Base-by-base conservation (phyloP, 106 monocot genomes). In the Dactylorhiza incarnata region DNA sequence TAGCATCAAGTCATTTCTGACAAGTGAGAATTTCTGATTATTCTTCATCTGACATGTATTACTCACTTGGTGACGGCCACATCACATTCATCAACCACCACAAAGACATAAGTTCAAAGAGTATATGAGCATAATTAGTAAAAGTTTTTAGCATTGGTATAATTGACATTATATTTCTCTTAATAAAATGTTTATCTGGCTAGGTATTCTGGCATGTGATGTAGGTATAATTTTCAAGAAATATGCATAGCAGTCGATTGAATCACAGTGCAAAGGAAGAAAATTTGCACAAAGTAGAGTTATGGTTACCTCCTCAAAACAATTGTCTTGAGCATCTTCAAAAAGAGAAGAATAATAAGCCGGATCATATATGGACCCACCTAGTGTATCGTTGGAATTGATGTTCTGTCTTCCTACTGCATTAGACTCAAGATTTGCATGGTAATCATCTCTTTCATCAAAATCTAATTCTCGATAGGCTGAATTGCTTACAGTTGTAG, bases 271-370 rank as follows among this genome's bases (percentile, higher is more conserved):
- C 3, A 65, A 65, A 1, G 12, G 29, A 65, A 65, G 29, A 63
- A 29, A 37, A n/a, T 59, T 59, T 19, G 58, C 22, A 59, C 7
- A 59, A 59, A 65, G 63, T 24, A 12, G n/a, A 20, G 24, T 9
- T 12, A 24, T 4, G 49, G 22, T 72, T 72, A 72, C 72, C 49
- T 72, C 72, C 11, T 49, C 22, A 12, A 23, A n/a, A 48, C 43
- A 49, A 20, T 84, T 84, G 48, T 84, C 82, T 26, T 71, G 74
- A 63, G 69, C 24, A 85, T 85, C 84, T 72, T 88, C 76, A 78
- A 85, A 82, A 72, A 88, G 82, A 48, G 88, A 80, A 71, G 82
- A 87, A 43, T 74, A 82, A 74, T 87, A 87, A 24, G 77, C 46
- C 45, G 82, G 84, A 80, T 84, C 77, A 80, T 87, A 84, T 6